Conservation (phyloP, 2,329 filamentous ascomycete species). For the Diatrype stigma region DNA sequence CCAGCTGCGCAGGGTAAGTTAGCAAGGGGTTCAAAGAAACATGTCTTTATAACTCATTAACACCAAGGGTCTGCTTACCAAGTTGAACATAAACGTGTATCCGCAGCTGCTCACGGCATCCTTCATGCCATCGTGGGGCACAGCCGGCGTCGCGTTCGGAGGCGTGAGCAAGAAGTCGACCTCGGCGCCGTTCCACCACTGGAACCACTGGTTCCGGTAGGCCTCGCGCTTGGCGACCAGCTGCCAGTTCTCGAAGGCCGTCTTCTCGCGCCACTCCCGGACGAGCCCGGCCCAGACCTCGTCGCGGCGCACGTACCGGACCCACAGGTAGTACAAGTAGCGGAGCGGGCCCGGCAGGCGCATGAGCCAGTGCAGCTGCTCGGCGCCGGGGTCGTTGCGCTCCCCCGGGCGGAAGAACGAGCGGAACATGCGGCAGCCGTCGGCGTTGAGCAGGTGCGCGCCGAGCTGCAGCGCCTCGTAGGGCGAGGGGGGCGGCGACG, state of each 20-base stretch:
- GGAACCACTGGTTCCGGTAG: conserved; percentile 74
- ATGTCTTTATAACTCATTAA: background rate
- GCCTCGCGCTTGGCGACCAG: conserved; percentile 72
- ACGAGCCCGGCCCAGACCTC: conserved; percentile 74
- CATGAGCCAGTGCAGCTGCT: conserved; percentile 71
- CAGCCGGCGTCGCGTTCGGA: conserved; percentile 86
- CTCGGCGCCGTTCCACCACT: conserved; percentile 73
- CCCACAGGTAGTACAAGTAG: conserved; percentile 84
- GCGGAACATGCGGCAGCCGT: conserved; percentile 77
- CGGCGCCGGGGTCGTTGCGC: conserved; percentile 72
- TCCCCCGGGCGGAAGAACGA: conserved; percentile 74
- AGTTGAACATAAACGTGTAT: conserved; percentile 90
- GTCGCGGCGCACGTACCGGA: conserved; percentile 78
- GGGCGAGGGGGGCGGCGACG: conserved; percentile 67
- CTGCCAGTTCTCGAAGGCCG: conserved; percentile 75
- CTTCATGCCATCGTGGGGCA: conserved; percentile 82
- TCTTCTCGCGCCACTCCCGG: conserved; percentile 68
- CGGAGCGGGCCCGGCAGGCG: conserved; percentile 68
- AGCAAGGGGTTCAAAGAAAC: background rate
- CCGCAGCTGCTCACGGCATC: conserved; percentile 82
- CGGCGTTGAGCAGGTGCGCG: conserved; percentile 76
- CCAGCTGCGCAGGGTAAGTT: conserved; percentile 55
- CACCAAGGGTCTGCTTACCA: no score
- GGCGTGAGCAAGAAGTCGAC: conserved; percentile 78
- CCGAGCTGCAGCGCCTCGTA: conserved; percentile 74